Percentiles rank a stretch among this genome's conserved stretches.
Conservation (phyloP, 169 alveolate genomes). For the Blepharisma undulans region DNA sequence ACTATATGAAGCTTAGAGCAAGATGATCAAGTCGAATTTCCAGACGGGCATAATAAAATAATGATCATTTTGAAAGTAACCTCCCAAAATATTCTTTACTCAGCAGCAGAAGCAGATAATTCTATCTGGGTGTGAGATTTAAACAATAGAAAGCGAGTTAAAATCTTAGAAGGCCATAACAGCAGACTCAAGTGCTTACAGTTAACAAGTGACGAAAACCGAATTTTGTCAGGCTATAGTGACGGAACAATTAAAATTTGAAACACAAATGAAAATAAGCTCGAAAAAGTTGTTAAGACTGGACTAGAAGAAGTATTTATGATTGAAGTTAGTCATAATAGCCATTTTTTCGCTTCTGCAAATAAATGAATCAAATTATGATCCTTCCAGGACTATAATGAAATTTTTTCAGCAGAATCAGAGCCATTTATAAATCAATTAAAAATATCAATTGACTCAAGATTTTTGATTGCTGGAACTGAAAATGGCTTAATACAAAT, state of each 20-base stretch:
- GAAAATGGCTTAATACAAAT: background rate
- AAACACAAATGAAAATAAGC: background rate
- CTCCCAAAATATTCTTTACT: background rate
- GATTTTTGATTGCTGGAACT: background rate
- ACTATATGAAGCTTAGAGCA: background rate
- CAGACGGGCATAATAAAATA: background rate
- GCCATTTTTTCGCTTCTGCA: background rate
- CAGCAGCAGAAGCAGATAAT: background rate
- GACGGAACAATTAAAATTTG: background rate
- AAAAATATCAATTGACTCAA: background rate
- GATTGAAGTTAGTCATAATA: background rate
- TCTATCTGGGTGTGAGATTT: background rate
- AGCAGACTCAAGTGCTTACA: background rate
- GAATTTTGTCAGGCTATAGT: background rate
- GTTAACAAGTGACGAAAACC: background rate
- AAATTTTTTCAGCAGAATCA: background rate
- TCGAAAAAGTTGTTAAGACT: background rate
- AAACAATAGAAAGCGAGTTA: too few relatives aligned
- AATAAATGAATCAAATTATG: background rate
- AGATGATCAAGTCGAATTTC: background rate
- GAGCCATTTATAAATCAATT: background rate
- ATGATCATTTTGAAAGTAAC: too few relatives aligned
- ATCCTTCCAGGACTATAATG: background rate
- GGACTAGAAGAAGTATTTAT: background rate
- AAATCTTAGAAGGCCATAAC: background rate